Evolutionary conservation across 2,329 filamentous ascomycete species (phyloP).

Genomic region (Amesomyces nigricolor): DNA sequence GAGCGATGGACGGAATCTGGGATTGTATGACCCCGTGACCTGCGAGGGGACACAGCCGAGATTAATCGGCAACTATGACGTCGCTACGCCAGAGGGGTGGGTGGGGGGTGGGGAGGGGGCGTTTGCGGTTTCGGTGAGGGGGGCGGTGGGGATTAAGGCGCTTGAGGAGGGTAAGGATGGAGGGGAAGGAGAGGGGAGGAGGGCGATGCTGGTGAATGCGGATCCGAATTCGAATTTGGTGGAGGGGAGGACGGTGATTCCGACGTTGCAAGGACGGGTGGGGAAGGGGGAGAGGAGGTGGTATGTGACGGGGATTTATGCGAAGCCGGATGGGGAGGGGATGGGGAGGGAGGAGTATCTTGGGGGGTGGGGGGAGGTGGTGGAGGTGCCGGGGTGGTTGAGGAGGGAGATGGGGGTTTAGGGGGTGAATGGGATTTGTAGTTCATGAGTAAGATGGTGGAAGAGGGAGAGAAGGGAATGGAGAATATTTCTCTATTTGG

Average conservation of each 20-base stretch:
- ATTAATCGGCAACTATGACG: constrained; percentile 57
- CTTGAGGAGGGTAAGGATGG: too few relatives aligned
- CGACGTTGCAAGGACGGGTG: constrained; percentile 60
- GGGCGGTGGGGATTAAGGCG: constrained; percentile 52
- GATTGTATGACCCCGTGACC: constrained; percentile 41
- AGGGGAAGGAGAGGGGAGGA: constrained; percentile 36
- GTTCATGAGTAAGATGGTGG: background rate
- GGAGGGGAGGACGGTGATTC: constrained; percentile 65
- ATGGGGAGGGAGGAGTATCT: constrained; percentile 50
- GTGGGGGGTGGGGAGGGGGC: constrained; percentile 46
- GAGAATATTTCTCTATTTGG: constrained; percentile 1
- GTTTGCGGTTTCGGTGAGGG: constrained; percentile 50
- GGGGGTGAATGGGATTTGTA: background rate
- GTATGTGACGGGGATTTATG: constrained; percentile 68
- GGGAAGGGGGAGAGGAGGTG: constrained; percentile 52
- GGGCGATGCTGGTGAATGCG: constrained; percentile 63
- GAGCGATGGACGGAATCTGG: constrained; percentile 45
- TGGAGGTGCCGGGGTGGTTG: constrained; percentile 57
- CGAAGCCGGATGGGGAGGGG: constrained; percentile 53
- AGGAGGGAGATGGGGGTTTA: constrained; percentile 40
- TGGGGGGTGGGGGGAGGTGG: constrained; percentile 55
- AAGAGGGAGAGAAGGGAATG: background rate
- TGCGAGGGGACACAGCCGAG: constrained; percentile 48
- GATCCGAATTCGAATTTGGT: constrained; percentile 76
- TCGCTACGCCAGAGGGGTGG: constrained; percentile 49